Base-by-base conservation (phyloP, 139 green algal species). In the Picochlorum costavermella region DNA sequence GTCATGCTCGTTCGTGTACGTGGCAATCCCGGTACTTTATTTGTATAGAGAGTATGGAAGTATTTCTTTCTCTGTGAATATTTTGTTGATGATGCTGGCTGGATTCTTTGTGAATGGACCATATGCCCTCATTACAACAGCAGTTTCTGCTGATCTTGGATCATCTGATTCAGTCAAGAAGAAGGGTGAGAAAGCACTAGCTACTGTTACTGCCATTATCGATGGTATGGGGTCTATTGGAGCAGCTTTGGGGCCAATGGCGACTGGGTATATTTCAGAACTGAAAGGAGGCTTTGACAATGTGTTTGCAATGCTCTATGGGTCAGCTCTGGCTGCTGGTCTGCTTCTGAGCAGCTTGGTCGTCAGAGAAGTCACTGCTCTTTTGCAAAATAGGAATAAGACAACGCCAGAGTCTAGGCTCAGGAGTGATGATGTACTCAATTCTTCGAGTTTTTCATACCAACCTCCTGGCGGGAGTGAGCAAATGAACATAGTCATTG, bases 201-300 rank as follows among this genome's bases (percentile, higher is more conserved):
- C 92, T 16, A 98, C 90, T 5, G 92, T 98, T 6, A 96, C 90
- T 5, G 92, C 92, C 26, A 98, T 98, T 68, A 98, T 98, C 20
- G 92, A 98, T 70, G 92, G 92, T 55, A 97, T 94, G 79, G 92
- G 92, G 17, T 88, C 73, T 26, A 67, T 96, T n/a, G 92, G 92
- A 16, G 92, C 92, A 2, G 89, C 91, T 1, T 71, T 98, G 4
- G 92, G 92, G 2, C 92, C 92, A 48, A 79, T 93, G 65, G 65
- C 96, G 20, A 96, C 89, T 3, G 92, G 92, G 26, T 88, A 90
- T 64, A 89, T 97, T 49, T 77, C 65, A 4, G 67, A 84, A 62
- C 65, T 77, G 37, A 37, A 60, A 14, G 82, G 84, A 17, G 84
- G 80, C 56, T 96, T 95, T 70, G 77, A 92, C 64, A 82, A 88